These are phyloP conservation scores for Ogataea nonfermentans DNA, from an alignment of 805 yeast species.

Conservation along the genomic window DNA sequence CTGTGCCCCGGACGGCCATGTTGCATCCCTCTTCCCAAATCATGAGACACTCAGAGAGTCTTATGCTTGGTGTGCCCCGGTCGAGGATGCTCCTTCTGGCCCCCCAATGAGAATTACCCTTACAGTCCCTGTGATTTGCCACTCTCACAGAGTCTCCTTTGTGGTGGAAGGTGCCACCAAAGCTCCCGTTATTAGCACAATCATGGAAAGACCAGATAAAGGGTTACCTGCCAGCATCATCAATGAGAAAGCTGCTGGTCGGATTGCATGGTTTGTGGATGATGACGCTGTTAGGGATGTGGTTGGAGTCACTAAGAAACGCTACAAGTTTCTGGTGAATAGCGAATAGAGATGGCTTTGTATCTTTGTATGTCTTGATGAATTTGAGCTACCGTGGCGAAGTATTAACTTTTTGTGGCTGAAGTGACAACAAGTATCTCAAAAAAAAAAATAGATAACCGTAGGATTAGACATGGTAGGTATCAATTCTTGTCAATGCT, in stretches of 20 bases:
- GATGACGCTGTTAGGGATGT: slow-evolving; percentile 86
- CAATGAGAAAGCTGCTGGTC: slow-evolving; percentile 95
- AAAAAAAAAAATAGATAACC: not conserved
- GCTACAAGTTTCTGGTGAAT: slow-evolving; percentile 55
- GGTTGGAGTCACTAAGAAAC: slow-evolving; percentile 61
- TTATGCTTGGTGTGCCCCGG: slow-evolving; percentile 94
- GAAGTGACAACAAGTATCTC: slow-evolving; percentile 4
- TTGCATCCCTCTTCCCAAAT: slow-evolving; percentile 93
- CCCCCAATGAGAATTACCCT: slow-evolving; percentile 84
- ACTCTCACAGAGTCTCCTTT: slow-evolving; percentile 87
- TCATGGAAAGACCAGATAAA: slow-evolving; percentile 96
- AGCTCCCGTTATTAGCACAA: slow-evolving; percentile 86
- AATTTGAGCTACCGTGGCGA: slow-evolving; percentile 1
- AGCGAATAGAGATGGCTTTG: not conserved
- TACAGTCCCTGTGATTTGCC: slow-evolving; percentile 92
- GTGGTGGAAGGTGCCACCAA: slow-evolving; percentile 96
- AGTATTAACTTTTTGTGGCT: slow-evolving; percentile 3
- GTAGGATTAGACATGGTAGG: slow-evolving; percentile 4
- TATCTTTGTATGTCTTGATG: too few relatives aligned
- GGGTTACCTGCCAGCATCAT: slow-evolving; percentile 93
- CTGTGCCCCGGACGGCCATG: slow-evolving; percentile 98
- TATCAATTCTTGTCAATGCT: not conserved
- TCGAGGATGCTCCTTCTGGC: slow-evolving; percentile 86
- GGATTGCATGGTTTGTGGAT: slow-evolving; percentile 96
- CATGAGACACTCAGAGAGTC: slow-evolving; percentile 86